Conservation (phyloP, 1,139 yeast genomes). For the Kazachstania sp. region DNA sequence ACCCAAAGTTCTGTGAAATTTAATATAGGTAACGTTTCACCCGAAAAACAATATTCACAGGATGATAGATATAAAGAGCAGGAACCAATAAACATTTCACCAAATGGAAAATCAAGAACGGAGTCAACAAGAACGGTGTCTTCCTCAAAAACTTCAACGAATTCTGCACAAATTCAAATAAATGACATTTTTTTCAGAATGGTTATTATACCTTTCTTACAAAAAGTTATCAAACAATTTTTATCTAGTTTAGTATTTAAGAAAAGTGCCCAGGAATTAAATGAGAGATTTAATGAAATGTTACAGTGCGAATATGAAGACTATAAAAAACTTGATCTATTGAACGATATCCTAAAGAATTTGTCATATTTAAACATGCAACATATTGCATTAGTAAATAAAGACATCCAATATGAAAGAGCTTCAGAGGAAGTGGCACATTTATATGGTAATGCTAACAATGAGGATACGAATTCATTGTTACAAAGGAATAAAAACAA, state of each 20-base stretch:
- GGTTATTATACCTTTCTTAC: constrained; percentile 17
- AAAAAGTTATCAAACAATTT: constrained; percentile 13
- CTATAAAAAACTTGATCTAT: constrained; percentile 7
- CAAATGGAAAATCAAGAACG: constrained; percentile 1
- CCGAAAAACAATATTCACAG: neutral
- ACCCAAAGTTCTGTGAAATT: neutral
- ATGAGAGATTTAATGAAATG: constrained; percentile 9
- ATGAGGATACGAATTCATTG: neutral
- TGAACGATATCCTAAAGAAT: constrained; percentile 15
- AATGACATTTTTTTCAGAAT: constrained; percentile 13
- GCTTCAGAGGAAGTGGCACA: constrained; percentile 16
- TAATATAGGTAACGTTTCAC: neutral
- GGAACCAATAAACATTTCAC: neutral
- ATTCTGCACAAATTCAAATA: constrained; percentile 10
- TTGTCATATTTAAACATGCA: constrained; percentile 16
- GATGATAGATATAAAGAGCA: neutral
- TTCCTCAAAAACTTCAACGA: constrained; percentile 15
- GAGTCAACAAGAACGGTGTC: constrained; percentile 12
- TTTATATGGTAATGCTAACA: constrained; percentile 11
- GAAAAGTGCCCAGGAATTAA: constrained; percentile 13
- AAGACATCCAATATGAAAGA: constrained; percentile 19
- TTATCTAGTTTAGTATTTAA: constrained; percentile 16
- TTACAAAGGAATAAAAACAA: neutral
- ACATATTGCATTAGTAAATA: constrained; percentile 17
- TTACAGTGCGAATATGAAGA: constrained; percentile 5